Conservation (phyloP, 345 rosid species). For the Citrus maxima region DNA sequence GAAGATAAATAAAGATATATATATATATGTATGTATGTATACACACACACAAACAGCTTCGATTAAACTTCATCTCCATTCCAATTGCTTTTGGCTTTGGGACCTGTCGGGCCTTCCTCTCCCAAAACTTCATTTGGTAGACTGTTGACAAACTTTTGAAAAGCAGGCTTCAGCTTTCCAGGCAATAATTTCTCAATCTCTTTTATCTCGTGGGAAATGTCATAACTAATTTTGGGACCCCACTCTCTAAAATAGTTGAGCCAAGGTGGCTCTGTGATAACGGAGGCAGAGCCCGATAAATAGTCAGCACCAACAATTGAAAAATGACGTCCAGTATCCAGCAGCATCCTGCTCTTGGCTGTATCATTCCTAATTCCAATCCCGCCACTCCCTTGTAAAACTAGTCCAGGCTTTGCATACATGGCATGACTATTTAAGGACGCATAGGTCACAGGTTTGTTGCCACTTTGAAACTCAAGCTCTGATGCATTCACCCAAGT, state of each 20-base stretch:
- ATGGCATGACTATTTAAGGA: constrained; percentile 79
- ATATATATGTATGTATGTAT: too few species aligned
- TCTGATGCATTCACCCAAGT: constrained; percentile 63
- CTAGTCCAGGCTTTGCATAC: constrained; percentile 70
- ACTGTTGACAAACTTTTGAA: constrained; percentile 38
- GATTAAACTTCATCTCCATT: constrained; percentile 48
- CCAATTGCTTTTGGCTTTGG: constrained; percentile 68
- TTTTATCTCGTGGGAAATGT: constrained; percentile 35
- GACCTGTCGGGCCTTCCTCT: constrained; percentile 90
- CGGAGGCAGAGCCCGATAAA: constrained; percentile 26
- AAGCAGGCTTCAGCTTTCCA: constrained; percentile 44
- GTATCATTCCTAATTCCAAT: constrained; percentile 76
- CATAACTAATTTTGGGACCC: constrained; percentile 73
- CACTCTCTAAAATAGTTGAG: constrained; percentile 60
- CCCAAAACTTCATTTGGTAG: constrained; percentile 60
- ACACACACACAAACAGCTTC: background rate
- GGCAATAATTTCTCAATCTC: constrained; percentile 44
- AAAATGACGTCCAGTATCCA: constrained; percentile 44
- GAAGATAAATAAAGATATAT: background rate
- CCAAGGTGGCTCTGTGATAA: constrained; percentile 55
- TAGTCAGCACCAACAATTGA: constrained; percentile 58
- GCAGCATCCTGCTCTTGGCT: constrained; percentile 43
- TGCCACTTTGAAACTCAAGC: constrained; percentile 55
- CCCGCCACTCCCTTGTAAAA: constrained; percentile 60
- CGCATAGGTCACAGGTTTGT: constrained; percentile 55